Evolutionary conservation across 169 alveolate species (phyloP).

Genomic region (Blepharisma undulans): DNA sequence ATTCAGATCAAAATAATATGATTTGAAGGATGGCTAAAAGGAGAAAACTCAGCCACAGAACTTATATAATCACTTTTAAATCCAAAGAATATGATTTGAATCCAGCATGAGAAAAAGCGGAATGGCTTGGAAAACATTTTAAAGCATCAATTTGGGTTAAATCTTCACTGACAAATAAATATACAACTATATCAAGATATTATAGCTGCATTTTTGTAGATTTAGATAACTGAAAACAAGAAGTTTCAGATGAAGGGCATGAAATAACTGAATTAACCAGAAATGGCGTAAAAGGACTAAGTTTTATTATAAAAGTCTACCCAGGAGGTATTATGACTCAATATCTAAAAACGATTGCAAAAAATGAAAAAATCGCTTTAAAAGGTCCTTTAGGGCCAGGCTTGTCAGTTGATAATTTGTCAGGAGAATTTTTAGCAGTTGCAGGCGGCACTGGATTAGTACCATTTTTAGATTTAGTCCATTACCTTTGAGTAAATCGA

Average conservation of each 20-base stretch:
- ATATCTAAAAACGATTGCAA: not conserved
- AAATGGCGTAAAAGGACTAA: not conserved
- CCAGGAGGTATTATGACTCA: conserved; percentile 21
- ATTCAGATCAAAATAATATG: conserved; percentile 8
- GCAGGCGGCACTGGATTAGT: conserved; percentile 41
- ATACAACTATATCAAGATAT: not conserved
- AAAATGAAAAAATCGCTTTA: not conserved
- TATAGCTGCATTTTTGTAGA: conserved; percentile 15
- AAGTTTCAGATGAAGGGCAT: not conserved
- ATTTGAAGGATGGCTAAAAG: conserved; percentile 18
- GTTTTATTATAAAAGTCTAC: conserved; percentile 15
- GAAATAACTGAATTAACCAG: not conserved
- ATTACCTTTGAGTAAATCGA: not conserved
- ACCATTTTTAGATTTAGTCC: conserved; percentile 32
- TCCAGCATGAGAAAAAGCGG: not conserved
- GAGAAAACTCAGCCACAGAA: not conserved
- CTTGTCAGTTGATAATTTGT: not conserved
- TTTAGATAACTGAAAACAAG: not conserved
- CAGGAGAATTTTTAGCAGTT: conserved; percentile 9
- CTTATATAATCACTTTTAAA: conserved; percentile 10
- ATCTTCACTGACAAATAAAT: not conserved
- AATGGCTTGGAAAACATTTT: conserved; percentile 35
- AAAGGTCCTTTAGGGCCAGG: conserved; percentile 42
- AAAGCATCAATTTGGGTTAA: not conserved
- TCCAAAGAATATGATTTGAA: not conserved